phyloP scores from a whole-genome alignment of 768 basidiomycete species.

The Neoboletus brunneissimus region DNA sequence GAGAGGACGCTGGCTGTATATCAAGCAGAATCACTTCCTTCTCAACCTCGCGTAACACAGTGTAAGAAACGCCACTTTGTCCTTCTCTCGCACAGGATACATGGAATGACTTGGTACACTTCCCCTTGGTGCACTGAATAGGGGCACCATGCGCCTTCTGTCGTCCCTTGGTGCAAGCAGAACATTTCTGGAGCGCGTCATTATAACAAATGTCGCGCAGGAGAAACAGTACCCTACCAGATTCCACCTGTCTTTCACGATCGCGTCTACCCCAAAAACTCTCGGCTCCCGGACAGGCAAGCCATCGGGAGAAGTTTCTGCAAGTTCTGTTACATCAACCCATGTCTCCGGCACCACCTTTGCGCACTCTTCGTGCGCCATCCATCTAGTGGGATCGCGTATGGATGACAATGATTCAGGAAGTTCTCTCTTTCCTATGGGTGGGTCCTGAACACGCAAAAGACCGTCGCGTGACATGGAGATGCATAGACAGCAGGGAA shows the following conservation, averaged over 20 bases:
- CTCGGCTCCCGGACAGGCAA: conserved; percentile 41
- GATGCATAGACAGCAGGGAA: conserved; percentile 70
- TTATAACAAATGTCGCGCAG: background rate
- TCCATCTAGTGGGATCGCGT: conserved; percentile 45
- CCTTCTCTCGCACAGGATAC: conserved; percentile 78
- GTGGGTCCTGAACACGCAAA: conserved; percentile 67
- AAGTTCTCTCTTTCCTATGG: conserved; percentile 51
- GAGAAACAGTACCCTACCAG: conserved; percentile 51
- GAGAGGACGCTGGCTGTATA: conserved; percentile 17
- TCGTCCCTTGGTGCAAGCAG: conserved; percentile 69
- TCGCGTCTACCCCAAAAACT: conserved; percentile 83
- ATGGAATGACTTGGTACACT: conserved; percentile 92
- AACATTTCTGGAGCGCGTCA: conserved; percentile 72
- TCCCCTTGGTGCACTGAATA: conserved; percentile 92
- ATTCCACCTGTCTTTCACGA: conserved; percentile 92
- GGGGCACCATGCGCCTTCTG: conserved; percentile 73
- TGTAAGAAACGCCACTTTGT: conserved; percentile 54
- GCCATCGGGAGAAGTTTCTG: conserved; percentile 31
- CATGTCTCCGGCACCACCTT: conserved; percentile 87
- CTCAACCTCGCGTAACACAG: conserved; percentile 65
- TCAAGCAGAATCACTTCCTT: conserved; percentile 76
- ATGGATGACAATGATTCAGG: conserved; percentile 35
- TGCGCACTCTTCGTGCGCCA: conserved; percentile 81
- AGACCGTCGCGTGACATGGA: conserved; percentile 52
- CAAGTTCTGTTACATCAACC: conserved; percentile 66